Evolutionary conservation across 768 basidiomycete species (phyloP).

Genomic region (Leucocoprinus leucothites): DNA sequence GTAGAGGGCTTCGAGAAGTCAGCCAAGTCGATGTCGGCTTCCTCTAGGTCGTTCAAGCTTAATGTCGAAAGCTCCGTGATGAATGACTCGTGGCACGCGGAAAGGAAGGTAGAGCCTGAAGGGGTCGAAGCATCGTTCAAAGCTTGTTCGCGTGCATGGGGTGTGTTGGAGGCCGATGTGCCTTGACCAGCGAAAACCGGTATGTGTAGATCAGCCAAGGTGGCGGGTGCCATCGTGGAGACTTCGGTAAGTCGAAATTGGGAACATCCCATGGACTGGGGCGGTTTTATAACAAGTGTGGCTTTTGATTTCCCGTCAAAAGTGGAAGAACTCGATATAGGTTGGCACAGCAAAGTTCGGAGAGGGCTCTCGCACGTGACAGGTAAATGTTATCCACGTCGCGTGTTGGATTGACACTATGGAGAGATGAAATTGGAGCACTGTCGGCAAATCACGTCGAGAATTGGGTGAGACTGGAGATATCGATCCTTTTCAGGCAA

Average conservation of each 20-base stretch:
- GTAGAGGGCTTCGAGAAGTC: constrained; percentile 41
- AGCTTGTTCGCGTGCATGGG: constrained; percentile 33
- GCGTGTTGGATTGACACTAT: constrained; percentile 3
- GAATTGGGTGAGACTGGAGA: neutral
- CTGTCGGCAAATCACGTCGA: neutral
- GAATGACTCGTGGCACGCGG: constrained; percentile 50
- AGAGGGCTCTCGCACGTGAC: neutral
- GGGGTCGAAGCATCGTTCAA: constrained; percentile 38
- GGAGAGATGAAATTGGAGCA: neutral
- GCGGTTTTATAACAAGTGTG: constrained; percentile 12
- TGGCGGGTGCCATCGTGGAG: constrained; percentile 14
- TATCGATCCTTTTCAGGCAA: neutral
- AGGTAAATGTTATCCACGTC: neutral
- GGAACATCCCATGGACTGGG: constrained; percentile 17
- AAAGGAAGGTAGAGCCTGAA: constrained; percentile 40
- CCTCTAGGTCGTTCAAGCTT: constrained; percentile 30
- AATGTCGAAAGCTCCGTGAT: constrained; percentile 45
- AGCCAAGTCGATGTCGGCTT: constrained; percentile 33
- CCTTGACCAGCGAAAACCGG: constrained; percentile 63
- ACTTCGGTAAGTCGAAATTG: constrained; percentile 27
- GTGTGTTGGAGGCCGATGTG: constrained; percentile 28
- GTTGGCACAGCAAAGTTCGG: neutral
- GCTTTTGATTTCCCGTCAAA: constrained; percentile 13
- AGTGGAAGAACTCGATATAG: neutral
- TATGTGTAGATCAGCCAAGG: constrained; percentile 23